These are phyloP conservation scores for Cerrena zonata DNA, from an alignment of 1,284 basidiomycete genomes.

Conservation along the genomic window DNA sequence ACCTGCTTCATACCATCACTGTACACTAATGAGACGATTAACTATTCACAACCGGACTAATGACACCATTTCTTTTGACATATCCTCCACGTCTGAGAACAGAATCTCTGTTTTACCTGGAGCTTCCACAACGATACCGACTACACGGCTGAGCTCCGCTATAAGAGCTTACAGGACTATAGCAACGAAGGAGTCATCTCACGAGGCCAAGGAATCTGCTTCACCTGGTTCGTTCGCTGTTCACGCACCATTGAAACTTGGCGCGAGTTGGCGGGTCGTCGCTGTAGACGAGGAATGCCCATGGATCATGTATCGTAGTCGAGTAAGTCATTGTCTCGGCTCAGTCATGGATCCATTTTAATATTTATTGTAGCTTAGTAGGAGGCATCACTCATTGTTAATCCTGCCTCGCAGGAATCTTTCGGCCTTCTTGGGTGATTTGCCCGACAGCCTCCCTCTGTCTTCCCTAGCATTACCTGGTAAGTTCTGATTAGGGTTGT, in stretches of 20 bases:
- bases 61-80: neutral
- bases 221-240: neutral
- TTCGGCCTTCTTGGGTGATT: constrained; percentile 55
- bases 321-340: no score
- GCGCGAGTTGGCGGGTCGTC: constrained; percentile 38
- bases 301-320: constrained; percentile 52
- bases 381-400: constrained; percentile 38
- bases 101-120: neutral
- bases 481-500: constrained; percentile 26
- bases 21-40: neutral
- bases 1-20: neutral
- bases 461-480: constrained; percentile 74
- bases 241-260: constrained; percentile 14
- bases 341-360: no score
- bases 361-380: constrained; percentile 22
- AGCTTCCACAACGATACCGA: neutral
- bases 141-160: neutral
- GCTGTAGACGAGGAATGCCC: constrained; percentile 37
- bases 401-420: constrained; percentile 54
- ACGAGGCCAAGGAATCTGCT: neutral
- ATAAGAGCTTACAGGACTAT: neutral
- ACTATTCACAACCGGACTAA: neutral
- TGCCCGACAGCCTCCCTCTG: constrained; percentile 62
- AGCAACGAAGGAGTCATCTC: neutral
- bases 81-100: neutral